These are phyloP conservation scores for Diutina catenulata DNA, from an alignment of 1,139 yeast genomes.

Conservation along the genomic window DNA sequence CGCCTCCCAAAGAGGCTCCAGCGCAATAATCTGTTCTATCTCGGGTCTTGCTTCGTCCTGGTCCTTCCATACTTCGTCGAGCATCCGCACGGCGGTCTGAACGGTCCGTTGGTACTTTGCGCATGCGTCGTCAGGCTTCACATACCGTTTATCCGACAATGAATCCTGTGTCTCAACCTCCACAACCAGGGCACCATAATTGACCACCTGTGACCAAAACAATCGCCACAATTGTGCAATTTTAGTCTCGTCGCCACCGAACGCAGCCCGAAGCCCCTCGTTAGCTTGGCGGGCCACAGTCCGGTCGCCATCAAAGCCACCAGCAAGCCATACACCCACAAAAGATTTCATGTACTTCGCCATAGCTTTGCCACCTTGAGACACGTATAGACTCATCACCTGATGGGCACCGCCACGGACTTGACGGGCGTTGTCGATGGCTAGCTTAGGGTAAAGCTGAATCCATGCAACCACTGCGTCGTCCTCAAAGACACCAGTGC, in stretches of 20 bases:
- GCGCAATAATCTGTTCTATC: conserved; percentile 22
- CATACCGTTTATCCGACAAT: conserved; percentile 65
- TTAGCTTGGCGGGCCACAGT: conserved; percentile 43
- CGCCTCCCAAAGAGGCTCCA: conserved; percentile 34
- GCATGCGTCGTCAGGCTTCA: conserved; percentile 53
- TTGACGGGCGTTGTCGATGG: conserved; percentile 55
- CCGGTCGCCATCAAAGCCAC: conserved; percentile 58
- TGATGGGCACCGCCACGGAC: conserved; percentile 55
- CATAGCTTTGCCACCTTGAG: conserved; percentile 42
- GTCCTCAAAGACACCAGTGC: conserved; percentile 25
- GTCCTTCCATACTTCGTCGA: conserved; percentile 13
- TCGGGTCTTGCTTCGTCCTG: conserved; percentile 6
- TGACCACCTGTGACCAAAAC: conserved; percentile 44
- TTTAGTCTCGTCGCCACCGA: conserved; percentile 46
- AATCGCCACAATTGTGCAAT: conserved; percentile 47
- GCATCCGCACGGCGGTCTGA: conserved; percentile 38
- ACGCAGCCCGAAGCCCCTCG: conserved; percentile 37
- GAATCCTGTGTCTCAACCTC: conserved; percentile 48
- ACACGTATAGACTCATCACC: conserved; percentile 39
- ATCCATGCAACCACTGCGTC: conserved; percentile 57
- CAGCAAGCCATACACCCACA: conserved; percentile 63
- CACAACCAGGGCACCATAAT: conserved; percentile 40
- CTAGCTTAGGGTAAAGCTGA: conserved; percentile 68
- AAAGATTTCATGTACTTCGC: conserved; percentile 59
- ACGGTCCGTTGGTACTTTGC: conserved; percentile 56